phyloP scores from a whole-genome alignment of 2,329 filamentous ascomycete species.

The Didymella sp. region DNA sequence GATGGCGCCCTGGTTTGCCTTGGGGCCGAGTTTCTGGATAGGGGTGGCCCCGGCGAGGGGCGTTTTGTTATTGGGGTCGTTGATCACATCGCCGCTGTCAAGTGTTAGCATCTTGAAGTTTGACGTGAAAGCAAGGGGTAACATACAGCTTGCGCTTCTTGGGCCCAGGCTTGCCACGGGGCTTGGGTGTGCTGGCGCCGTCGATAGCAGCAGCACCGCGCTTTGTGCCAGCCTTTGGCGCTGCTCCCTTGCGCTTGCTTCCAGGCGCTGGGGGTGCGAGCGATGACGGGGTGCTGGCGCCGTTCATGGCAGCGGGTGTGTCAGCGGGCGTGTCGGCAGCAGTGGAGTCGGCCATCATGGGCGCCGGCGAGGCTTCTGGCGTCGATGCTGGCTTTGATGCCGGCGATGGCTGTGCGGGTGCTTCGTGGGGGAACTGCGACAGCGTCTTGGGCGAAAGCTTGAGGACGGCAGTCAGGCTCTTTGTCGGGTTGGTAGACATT shows the following conservation, averaged over 20 bases:
- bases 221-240: constrained; percentile 70
- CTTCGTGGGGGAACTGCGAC: constrained; percentile 39
- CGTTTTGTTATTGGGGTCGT: constrained; percentile 49
- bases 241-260: constrained; percentile 79
- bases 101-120: constrained; percentile 32
- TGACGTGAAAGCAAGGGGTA: background rate
- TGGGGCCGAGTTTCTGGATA: constrained; percentile 87
- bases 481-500: constrained; percentile 45
- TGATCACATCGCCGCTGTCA: constrained; percentile 59
- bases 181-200: constrained; percentile 62
- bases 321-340: constrained; percentile 53
- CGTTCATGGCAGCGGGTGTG: constrained; percentile 45
- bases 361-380: constrained; percentile 42
- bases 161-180: constrained; percentile 86
- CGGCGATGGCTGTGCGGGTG: constrained; percentile 31
- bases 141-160: constrained; percentile 93
- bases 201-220: constrained; percentile 64
- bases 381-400: constrained; percentile 50
- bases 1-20: constrained; percentile 96
- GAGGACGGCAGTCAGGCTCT: constrained; percentile 45
- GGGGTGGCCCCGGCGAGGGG: constrained; percentile 53
- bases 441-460: constrained; percentile 43
- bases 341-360: constrained; percentile 46
- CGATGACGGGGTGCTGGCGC: constrained; percentile 45
- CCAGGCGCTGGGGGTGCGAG: constrained; percentile 61